These are phyloP conservation scores for Aureobasidium sp. DNA, from an alignment of 2,329 filamentous ascomycete genomes.

Conservation along the genomic window DNA sequence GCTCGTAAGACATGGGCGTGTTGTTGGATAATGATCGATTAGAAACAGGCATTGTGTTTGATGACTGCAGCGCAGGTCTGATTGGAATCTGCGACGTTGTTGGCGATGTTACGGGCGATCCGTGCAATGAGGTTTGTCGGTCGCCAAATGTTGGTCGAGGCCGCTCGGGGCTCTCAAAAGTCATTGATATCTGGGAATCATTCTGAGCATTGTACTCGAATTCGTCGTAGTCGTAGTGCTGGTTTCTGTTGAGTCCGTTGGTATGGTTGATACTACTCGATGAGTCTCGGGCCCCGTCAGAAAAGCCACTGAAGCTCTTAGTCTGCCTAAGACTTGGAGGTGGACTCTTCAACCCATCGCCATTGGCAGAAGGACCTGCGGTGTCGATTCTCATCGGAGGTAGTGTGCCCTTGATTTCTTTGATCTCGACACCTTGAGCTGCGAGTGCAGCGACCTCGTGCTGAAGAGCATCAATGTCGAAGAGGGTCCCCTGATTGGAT, in stretches of 20 bases:
- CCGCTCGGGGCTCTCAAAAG: slow-evolving; percentile 30
- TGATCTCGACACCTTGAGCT: slow-evolving; percentile 65
- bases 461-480: slow-evolving; percentile 91
- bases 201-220: slow-evolving; percentile 26
- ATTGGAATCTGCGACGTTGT: slow-evolving; percentile 2
- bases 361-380: not conserved
- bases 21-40: slow-evolving; percentile 16
- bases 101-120: slow-evolving; percentile 10
- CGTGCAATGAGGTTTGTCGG: slow-evolving; percentile 20
- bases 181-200: slow-evolving; percentile 42
- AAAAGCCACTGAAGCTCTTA: slow-evolving; percentile 34
- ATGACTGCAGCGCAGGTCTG: slow-evolving; percentile 19
- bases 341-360: not conserved
- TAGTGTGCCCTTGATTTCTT: slow-evolving; percentile 81
- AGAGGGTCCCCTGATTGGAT: slow-evolving; percentile 59
- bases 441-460: slow-evolving; percentile 63
- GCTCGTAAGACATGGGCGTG: slow-evolving; percentile 20
- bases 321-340: slow-evolving; percentile 35
- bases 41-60: slow-evolving; percentile 25
- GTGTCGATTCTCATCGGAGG: slow-evolving; percentile 75
- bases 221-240: slow-evolving; percentile 28
- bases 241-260: not conserved
- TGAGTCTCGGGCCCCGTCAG: slow-evolving; percentile 8
- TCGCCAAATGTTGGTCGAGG: slow-evolving; percentile 19
- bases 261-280: slow-evolving; percentile 14